A percentile compares a stretch with the other conserved stretches of the same genome.
These are phyloP conservation scores for Eucalyptus sideroxylon DNA, from an alignment of 345 rosid species.

Conservation along the genomic window DNA sequence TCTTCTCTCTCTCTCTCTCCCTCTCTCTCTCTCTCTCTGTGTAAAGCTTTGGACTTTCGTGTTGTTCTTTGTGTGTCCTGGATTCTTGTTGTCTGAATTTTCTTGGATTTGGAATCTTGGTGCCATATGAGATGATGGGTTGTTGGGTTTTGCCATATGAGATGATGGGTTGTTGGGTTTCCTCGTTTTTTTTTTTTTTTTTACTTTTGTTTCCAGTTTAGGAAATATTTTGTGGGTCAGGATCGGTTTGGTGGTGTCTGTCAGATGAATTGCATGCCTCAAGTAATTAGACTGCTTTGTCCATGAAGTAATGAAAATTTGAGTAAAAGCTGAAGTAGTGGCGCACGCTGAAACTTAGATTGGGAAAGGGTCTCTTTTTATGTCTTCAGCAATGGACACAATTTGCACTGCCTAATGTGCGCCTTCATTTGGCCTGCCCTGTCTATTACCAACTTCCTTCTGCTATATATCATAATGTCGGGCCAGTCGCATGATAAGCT, in stretches of 20 bases:
- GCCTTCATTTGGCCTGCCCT: background rate
- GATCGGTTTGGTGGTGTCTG: background rate
- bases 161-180: background rate
- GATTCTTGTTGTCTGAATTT: background rate
- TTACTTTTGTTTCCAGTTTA: background rate
- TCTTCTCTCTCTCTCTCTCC: background rate
- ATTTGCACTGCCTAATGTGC: background rate
- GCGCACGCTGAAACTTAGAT: background rate
- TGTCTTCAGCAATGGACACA: background rate
- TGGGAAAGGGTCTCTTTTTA: background rate
- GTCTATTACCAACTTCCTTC: background rate
- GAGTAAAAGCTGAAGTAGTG: background rate
- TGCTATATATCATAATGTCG: background rate
- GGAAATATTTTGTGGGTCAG: background rate
- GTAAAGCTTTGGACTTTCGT: background rate
- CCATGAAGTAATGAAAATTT: background rate
- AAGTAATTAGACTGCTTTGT: background rate
- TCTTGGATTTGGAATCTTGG: background rate
- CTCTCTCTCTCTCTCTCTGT: background rate
- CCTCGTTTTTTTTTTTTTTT: background rate
- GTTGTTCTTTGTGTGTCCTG: background rate
- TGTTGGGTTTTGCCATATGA: background rate
- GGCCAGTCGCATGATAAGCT: background rate
- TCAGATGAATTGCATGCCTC: background rate
- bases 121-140: background rate